A percentile compares a stretch with the other conserved stretches of the same genome.
Evolutionary conservation across 352 stramenopile species (phyloP).

Genomic region (Phytophthora pluvialis): DNA sequence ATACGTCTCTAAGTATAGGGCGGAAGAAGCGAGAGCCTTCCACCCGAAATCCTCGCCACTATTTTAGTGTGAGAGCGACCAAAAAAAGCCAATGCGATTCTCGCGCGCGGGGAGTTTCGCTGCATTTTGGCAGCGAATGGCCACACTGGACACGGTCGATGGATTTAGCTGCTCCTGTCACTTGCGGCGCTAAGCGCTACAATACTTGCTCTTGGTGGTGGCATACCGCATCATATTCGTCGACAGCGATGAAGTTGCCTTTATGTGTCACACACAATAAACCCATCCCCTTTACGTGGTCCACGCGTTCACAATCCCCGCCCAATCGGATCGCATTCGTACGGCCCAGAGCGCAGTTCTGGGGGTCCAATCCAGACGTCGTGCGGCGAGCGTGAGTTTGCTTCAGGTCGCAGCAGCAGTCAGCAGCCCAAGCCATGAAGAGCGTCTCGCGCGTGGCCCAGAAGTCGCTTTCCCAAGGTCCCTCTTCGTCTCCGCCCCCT

Average conservation of each 20-base stretch:
- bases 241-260: constrained; percentile 29
- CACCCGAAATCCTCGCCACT: background rate
- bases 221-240: constrained; percentile 13
- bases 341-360: constrained; percentile 31
- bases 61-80: background rate
- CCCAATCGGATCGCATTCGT: constrained; percentile 35
- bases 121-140: background rate
- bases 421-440: constrained; percentile 35
- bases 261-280: constrained; percentile 16
- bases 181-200: too few relatives aligned
- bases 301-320: constrained; percentile 17
- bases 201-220: too few relatives aligned
- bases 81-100: constrained; percentile 1
- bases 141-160: background rate
- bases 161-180: background rate
- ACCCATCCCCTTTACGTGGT: background rate
- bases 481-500: too few relatives aligned
- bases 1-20: constrained; percentile 15
- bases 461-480: constrained; percentile 41
- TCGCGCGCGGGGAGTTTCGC: constrained; percentile 13
- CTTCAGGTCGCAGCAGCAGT: constrained; percentile 12
- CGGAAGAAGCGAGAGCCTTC: constrained; percentile 5
- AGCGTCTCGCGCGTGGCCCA: constrained; percentile 43
- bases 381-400: constrained; percentile 33
- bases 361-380: constrained; percentile 28